These are phyloP conservation scores for Diaporthe sp. DNA, from an alignment of 2,329 filamentous ascomycete genomes.

Conservation along the genomic window DNA sequence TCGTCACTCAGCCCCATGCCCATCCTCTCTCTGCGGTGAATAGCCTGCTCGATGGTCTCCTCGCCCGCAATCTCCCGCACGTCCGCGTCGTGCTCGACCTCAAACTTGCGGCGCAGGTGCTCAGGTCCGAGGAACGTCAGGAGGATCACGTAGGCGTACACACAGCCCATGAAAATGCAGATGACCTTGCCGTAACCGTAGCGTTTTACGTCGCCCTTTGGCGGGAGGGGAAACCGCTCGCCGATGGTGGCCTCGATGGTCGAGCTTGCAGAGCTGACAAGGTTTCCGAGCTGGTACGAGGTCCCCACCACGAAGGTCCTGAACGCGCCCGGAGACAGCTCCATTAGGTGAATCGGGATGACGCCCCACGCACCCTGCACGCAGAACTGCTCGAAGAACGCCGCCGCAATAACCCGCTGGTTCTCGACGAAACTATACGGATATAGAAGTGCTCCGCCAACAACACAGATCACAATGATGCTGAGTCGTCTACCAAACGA, in stretches of 20 bases:
- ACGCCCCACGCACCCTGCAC: constrained; percentile 84
- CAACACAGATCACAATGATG: constrained; percentile 73
- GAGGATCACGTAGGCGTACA: constrained; percentile 74
- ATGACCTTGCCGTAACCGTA: constrained; percentile 88
- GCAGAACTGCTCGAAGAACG: constrained; percentile 87
- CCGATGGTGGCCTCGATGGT: constrained; percentile 84
- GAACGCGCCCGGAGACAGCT: constrained; percentile 79
- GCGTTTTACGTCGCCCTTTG: constrained; percentile 62
- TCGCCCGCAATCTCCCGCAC: constrained; percentile 61
- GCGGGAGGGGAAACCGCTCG: constrained; percentile 78
- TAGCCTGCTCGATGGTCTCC: constrained; percentile 52
- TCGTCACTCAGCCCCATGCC: constrained; percentile 51
- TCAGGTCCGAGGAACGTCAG: constrained; percentile 75
- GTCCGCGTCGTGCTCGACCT: constrained; percentile 63
- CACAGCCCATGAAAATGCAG: constrained; percentile 91
- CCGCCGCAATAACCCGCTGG: constrained; percentile 78
- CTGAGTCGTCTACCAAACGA: constrained; percentile 77
- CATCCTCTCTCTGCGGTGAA: constrained; percentile 59
- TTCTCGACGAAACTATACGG: constrained; percentile 81
- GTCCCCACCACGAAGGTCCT: constrained; percentile 82
- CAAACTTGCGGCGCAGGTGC: constrained; percentile 65
- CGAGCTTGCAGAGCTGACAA: constrained; percentile 76
- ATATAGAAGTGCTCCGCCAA: constrained; percentile 84
- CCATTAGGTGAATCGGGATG: constrained; percentile 84
- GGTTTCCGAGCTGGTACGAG: constrained; percentile 82